phyloP scores from a whole-genome alignment of 306 rosid genomes.

The Cucumis cinereus region DNA sequence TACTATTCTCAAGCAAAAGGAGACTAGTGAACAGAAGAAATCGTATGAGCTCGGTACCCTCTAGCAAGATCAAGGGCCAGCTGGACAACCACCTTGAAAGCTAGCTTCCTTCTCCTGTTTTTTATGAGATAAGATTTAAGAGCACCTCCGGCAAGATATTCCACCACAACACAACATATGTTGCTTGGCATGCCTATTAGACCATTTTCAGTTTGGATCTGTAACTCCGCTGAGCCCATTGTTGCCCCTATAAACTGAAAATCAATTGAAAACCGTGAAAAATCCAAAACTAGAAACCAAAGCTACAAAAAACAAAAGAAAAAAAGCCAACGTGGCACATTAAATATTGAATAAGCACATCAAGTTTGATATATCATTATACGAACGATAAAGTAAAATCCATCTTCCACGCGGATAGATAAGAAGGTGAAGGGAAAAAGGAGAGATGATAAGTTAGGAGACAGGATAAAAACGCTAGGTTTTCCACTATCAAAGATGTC shows the following conservation, averaged over 20 bases:
- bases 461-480: not conserved
- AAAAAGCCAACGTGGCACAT: not conserved
- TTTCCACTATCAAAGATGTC: not conserved
- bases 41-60: slow-evolving; percentile 41
- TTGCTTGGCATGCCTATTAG: slow-evolving; percentile 84
- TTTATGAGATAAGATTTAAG: slow-evolving; percentile 77
- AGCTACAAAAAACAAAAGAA: not conserved
- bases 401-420: not conserved
- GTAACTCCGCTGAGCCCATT: slow-evolving; percentile 85
- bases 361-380: not conserved
- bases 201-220: slow-evolving; percentile 80
- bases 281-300: slow-evolving; percentile 1
- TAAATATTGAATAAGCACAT: not conserved
- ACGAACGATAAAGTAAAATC: no score
- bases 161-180: slow-evolving; percentile 89
- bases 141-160: slow-evolving; percentile 84
- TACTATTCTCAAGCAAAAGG: not conserved
- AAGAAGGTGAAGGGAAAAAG: not conserved
- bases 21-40: not conserved
- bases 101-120: slow-evolving; percentile 85
- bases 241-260: slow-evolving; percentile 89
- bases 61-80: slow-evolving; percentile 91
- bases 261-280: slow-evolving; percentile 4
- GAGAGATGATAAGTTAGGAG: not conserved
- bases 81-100: slow-evolving; percentile 84